Evolutionary conservation across 1,139 yeast species (phyloP), one percentile per base, ranked within the genome.

Genomic region (Candida labiduridarum): DNA sequence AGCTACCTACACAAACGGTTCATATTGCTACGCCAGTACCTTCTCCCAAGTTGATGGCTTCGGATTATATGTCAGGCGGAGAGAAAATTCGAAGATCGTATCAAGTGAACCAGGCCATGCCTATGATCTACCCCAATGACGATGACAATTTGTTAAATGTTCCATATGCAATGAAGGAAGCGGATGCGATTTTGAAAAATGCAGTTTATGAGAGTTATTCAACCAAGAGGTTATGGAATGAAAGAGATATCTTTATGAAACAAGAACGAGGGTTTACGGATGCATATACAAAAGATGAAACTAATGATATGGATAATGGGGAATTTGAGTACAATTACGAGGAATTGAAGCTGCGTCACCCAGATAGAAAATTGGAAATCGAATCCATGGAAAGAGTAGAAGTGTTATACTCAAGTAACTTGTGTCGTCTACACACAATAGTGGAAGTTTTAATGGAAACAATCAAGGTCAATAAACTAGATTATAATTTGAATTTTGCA

Each of bases 11-110:
- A 0, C 90, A 88, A 35, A 77, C 81, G 1, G 71, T 87, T 2
- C 96, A 91, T 65, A 78, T 91, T 15, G 92, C 96, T 0, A 90
- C 97, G 0, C 97, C 96, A 0, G 89, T 87, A 0, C 95, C 96
- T 1, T 87, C 96, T 0, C 96, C 96, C 0, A 86, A 89, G 0
- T 66, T 82, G 9, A 80, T 87, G 1, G 91, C 96, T 25, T 73
- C 79, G 4, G 80, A 76, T 44, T 76, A 68, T 50, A 72, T 78
- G 71, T 65, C 80, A 3, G 83, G 83, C 1, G 88, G 88, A 11
- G 87, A 82, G 51, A 88, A 85, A 59, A 77, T 79, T 31, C 79
- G 90, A 56, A 84, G 86, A 57, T 82, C 89, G 50, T 89, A 85
- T 59, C 92, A 89, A 66, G 82, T 94, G 0, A 88, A 89, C 62